Percentiles rank a stretch among this genome's conserved stretches.
Evolutionary conservation across 2,329 filamentous ascomycete species (phyloP).

Genomic region (Amauroascus verrucosus): DNA sequence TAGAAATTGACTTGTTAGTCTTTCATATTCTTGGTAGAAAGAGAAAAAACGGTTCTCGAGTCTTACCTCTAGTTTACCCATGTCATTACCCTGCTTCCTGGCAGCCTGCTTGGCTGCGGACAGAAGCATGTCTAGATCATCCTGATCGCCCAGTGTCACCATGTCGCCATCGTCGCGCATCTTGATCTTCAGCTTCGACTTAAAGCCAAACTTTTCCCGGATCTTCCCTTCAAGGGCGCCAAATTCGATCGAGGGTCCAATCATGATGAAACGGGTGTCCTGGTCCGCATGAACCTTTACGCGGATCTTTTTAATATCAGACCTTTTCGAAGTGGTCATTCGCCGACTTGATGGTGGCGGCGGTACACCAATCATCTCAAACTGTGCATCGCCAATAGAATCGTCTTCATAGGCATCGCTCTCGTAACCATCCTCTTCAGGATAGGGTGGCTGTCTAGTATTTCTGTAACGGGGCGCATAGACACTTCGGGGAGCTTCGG

Average conservation of each 20-base stretch:
- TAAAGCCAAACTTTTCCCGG: constrained; percentile 72
- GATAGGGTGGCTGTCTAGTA: constrained; percentile 49
- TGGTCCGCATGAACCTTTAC: constrained; percentile 81
- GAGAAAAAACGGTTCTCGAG: neutral
- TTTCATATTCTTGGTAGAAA: neutral
- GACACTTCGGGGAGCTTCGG: constrained; percentile 17
- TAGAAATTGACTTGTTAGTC: constrained; percentile 6
- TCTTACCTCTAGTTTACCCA: constrained; percentile 91
- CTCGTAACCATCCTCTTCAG: constrained; percentile 70
- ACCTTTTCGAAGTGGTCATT: constrained; percentile 31
- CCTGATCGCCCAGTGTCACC: constrained; percentile 95
- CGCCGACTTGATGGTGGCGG: constrained; percentile 33
- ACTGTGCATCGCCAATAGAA: constrained; percentile 64
- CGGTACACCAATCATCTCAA: constrained; percentile 59
- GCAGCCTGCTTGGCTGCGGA: constrained; percentile 57
- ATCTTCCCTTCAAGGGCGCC: constrained; percentile 68
- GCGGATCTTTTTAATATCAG: constrained; percentile 66
- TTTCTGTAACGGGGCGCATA: constrained; percentile 21
- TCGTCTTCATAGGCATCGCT: constrained; percentile 58
- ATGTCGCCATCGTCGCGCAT: constrained; percentile 88
- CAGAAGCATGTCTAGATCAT: constrained; percentile 85
- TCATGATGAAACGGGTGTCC: constrained; percentile 88
- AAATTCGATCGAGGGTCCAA: constrained; percentile 62
- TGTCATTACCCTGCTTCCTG: constrained; percentile 63
- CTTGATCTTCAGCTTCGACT: constrained; percentile 59